Evolutionary conservation across 306 rosid genomes (phyloP), one percentile per base, ranked within the genome.

Genomic region (Canavalia gladiata): DNA sequence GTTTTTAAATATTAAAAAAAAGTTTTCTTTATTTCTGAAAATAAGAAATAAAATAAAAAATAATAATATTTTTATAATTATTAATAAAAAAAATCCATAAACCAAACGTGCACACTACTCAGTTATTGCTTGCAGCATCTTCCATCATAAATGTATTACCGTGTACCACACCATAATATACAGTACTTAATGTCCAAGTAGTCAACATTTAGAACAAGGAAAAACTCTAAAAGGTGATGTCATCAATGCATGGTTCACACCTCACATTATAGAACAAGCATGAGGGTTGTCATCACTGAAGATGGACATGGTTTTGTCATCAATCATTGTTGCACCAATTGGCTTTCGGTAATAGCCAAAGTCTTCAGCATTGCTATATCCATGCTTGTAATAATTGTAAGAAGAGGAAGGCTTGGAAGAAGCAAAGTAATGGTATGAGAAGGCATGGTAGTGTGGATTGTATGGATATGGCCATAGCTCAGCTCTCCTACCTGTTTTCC

Each of bases 381-480:
- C 90, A 13, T 91, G 80, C 59, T 75, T 33, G 66, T 79, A 72
- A 79, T 86, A 79, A 67, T 91, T 83, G 84, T 82, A 84, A 54
- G 90, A 85, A 63, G 81, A 76, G 5, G 87, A 69, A 6, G 84
- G 55, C 39, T 42, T 57, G 31, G 50, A 39, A 6, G 78, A 37
- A 4, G 84, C 55, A 39, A 55, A 46, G 77, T 62, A 77, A 33
- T 86, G 80, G 65, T 55, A 50, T 50, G 50, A 7, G 74, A 85
- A 85, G 66, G 49, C 85, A 35, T 89, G 89, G 74, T 75, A 59
- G 13, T 88, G 86, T 0, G 90, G 89, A 64, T 90, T 87, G 76
- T 87, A 88, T 47, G 96, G 90, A 70, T 90, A 90, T 31, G 97
- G 95, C 94, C 95, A 91, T 9, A 88, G 73, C 81, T 93, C 97